phyloP scores from a whole-genome alignment of 2,329 filamentous ascomycete genomes.

The Falciphora oryzae region DNA sequence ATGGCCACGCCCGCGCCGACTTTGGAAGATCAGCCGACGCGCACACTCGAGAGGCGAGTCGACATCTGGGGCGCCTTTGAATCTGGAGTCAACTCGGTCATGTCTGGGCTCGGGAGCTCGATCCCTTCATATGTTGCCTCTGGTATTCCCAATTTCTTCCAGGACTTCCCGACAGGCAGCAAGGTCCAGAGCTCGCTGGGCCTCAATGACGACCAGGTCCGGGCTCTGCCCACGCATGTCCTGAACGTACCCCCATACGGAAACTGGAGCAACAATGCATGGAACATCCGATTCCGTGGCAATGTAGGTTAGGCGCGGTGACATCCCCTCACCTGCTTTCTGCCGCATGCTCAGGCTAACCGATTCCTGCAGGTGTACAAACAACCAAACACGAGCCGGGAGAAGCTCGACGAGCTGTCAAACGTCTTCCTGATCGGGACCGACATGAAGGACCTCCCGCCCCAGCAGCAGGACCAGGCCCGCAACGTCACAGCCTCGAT shows the following conservation, averaged over 20 bases:
- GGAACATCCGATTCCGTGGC: conserved; percentile 71
- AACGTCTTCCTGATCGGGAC: conserved; percentile 65
- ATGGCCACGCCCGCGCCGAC: conserved; percentile 22
- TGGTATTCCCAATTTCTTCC: conserved; percentile 62
- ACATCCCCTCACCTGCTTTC: background rate
- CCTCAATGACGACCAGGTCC: conserved; percentile 51
- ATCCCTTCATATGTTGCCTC: conserved; percentile 56
- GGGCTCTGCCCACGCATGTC: conserved; percentile 61
- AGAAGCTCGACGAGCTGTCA: conserved; percentile 62
- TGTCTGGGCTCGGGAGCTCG: conserved; percentile 45
- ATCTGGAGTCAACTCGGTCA: conserved; percentile 44
- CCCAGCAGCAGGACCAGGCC: conserved; percentile 57
- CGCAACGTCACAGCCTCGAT: conserved; percentile 69
- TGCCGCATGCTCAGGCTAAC: background rate
- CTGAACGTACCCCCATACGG: conserved; percentile 65
- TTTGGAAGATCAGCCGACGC: conserved; percentile 19
- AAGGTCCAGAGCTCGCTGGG: conserved; percentile 56
- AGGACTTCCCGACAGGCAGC: conserved; percentile 57
- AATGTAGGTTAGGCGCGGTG: conserved; percentile 38
- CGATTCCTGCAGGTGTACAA: conserved; percentile 51
- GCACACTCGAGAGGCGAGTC: conserved; percentile 21
- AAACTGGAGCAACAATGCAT: conserved; percentile 74
- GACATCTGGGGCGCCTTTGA: conserved; percentile 36
- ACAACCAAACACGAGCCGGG: conserved; percentile 60
- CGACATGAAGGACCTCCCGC: conserved; percentile 52